Percentiles rank a stretch among this genome's conserved stretches.
Evolutionary conservation across 257 asterid species (phyloP).

Genomic region (Solanum bukasovii): DNA sequence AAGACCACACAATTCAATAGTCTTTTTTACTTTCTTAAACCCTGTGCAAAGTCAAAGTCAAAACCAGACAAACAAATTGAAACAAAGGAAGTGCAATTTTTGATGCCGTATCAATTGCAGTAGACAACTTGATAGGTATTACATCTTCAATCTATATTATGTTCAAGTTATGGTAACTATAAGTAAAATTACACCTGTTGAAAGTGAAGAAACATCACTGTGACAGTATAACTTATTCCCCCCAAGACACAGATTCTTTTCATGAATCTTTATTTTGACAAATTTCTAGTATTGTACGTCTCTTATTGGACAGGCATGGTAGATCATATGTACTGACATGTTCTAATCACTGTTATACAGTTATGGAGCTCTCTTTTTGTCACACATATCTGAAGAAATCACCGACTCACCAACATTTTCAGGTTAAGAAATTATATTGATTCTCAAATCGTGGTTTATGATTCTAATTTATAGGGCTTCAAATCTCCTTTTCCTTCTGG

Average conservation of each 20-base stretch:
- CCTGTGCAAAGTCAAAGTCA: neutral
- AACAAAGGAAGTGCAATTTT: neutral
- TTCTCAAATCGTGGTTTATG: neutral
- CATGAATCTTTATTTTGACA: neutral
- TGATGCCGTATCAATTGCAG: neutral
- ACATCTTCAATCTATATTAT: neutral
- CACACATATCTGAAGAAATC: conserved; percentile 62
- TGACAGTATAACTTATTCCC: neutral
- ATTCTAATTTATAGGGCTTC: neutral
- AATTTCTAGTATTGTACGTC: neutral
- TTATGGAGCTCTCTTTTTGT: conserved; percentile 63
- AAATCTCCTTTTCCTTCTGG: conserved; percentile 4
- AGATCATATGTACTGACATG: neutral
- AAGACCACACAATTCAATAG: neutral
- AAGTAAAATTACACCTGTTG: neutral
- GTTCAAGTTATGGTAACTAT: neutral
- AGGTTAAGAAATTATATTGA: conserved; percentile 32
- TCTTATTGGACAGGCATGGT: neutral
- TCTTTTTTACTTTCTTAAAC: neutral
- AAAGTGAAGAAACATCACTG: neutral
- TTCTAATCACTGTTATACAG: conserved; percentile 25
- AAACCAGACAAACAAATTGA: neutral
- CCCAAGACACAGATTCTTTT: neutral
- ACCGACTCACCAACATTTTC: conserved; percentile 73
- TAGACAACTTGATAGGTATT: neutral